Evolutionary conservation across 2,329 filamentous ascomycete species (phyloP).

Genomic region (Dendryphion nanum): DNA sequence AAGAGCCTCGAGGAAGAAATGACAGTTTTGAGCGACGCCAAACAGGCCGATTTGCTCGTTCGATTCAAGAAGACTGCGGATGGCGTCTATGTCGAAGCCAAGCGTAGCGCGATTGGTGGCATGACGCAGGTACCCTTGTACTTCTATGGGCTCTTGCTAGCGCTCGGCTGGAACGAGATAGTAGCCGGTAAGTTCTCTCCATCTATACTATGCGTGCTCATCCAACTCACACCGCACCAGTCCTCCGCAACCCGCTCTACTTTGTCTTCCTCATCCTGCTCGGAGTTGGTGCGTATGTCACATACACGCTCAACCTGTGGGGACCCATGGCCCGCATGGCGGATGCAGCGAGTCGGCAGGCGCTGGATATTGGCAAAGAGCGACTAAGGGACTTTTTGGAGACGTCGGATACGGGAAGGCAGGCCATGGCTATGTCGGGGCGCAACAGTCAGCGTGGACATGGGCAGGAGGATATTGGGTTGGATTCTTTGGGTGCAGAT

Average conservation of each 20-base stretch:
- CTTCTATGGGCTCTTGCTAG: conserved; percentile 86
- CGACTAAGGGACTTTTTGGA: conserved; percentile 87
- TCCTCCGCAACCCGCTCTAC: conserved; percentile 89
- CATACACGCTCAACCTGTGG: conserved; percentile 91
- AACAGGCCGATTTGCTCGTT: conserved; percentile 86
- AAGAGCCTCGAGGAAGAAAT: conserved; percentile 96
- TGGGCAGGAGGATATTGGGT: conserved; percentile 18
- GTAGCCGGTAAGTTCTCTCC: conserved; percentile 75
- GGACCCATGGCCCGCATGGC: conserved; percentile 95
- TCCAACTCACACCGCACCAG: no score
- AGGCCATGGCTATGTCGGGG: conserved; percentile 71
- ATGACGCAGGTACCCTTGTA: conserved; percentile 92
- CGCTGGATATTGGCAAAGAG: conserved; percentile 87
- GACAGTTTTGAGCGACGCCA: conserved; percentile 86
- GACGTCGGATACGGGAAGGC: conserved; percentile 77
- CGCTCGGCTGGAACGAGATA: conserved; percentile 98
- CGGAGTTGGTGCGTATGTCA: conserved; percentile 77
- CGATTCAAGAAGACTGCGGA: conserved; percentile 98
- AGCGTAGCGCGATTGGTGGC: conserved; percentile 92
- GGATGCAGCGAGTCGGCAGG: conserved; percentile 83
- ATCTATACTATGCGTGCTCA: no score
- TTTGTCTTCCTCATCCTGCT: conserved; percentile 83
- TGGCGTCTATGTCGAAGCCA: conserved; percentile 96
- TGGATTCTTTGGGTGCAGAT: conserved; percentile 43
- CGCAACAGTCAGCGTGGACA: conserved; percentile 10